Evolutionary conservation across 805 yeast species (phyloP).

Genomic region (Blastobotrys terrestris): DNA sequence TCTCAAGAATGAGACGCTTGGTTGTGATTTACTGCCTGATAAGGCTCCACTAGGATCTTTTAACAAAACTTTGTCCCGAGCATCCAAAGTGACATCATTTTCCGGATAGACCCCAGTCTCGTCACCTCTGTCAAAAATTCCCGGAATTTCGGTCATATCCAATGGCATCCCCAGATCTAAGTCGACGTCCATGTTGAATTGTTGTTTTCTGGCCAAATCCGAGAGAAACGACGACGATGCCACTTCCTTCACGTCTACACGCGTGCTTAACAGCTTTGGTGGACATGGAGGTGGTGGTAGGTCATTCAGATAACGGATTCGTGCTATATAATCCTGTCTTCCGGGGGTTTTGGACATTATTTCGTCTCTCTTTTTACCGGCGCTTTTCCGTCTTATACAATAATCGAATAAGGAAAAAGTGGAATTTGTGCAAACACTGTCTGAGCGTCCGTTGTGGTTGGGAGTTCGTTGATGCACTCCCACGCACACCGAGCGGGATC

Average conservation of each 20-base stretch:
- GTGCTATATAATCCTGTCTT: conserved; percentile 48
- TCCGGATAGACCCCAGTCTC: conserved; percentile 37
- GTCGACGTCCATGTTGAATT: conserved; percentile 49
- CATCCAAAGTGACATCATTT: conserved; percentile 51
- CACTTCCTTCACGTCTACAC: conserved; percentile 38
- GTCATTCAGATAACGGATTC: conserved; percentile 74
- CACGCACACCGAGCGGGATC: no score
- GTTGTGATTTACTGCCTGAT: conserved; percentile 20
- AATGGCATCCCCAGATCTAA: conserved; percentile 64
- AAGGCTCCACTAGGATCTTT: conserved; percentile 64
- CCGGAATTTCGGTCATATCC: conserved; percentile 61
- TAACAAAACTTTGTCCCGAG: conserved; percentile 68
- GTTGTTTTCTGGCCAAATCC: conserved; percentile 67
- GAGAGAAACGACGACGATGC: conserved; percentile 55
- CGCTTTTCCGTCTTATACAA: no score
- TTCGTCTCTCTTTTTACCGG: no score
- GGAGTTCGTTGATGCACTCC: no score
- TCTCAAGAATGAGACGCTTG: conserved; percentile 69
- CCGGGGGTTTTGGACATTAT: not conserved
- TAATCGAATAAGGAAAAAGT: no score
- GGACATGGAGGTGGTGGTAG: conserved; percentile 92
- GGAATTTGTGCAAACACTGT: no score
- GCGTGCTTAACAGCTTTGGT: conserved; percentile 69
- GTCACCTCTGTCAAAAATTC: conserved; percentile 58
- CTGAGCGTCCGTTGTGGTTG: no score